These are phyloP conservation scores for Ophiostoma sp. DNA, from an alignment of 2,329 filamentous ascomycete genomes.

Conservation along the genomic window DNA sequence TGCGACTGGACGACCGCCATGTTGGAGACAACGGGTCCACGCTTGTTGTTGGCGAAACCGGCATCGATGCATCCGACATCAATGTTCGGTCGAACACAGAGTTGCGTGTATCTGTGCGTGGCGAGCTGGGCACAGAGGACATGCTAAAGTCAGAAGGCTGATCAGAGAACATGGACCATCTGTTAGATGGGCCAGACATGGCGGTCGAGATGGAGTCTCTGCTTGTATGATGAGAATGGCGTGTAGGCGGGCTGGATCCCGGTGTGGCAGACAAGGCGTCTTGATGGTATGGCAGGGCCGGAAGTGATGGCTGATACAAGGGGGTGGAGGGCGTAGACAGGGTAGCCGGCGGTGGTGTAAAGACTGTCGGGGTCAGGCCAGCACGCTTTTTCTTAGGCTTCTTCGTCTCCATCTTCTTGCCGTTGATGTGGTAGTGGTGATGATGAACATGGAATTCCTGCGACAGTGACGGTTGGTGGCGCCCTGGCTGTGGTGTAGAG, in stretches of 20 bases:
- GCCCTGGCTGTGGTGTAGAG: slow-evolving; percentile 31
- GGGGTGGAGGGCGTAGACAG: slow-evolving; percentile 47
- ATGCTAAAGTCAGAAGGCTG: slow-evolving; percentile 63
- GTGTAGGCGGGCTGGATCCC: slow-evolving; percentile 35
- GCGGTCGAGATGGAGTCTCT: slow-evolving; percentile 53
- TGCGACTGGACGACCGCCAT: slow-evolving; percentile 54
- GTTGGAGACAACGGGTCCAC: slow-evolving; percentile 66
- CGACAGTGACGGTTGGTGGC: slow-evolving; percentile 46
- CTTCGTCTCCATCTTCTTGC: slow-evolving; percentile 58
- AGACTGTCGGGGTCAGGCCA: slow-evolving; percentile 59
- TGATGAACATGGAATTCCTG: slow-evolving; percentile 91
- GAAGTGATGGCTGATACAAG: slow-evolving; percentile 34
- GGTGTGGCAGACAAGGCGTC: slow-evolving; percentile 6
- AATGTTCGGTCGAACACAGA: slow-evolving; percentile 74
- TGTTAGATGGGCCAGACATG: slow-evolving; percentile 48
- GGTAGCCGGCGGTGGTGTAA: slow-evolving; percentile 54
- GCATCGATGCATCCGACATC: slow-evolving; percentile 68
- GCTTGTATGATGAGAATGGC: slow-evolving; percentile 45
- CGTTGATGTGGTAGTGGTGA: slow-evolving; percentile 72
- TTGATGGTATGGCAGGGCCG: slow-evolving; percentile 41
- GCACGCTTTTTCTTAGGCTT: slow-evolving; percentile 73
- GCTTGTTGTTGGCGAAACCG: slow-evolving; percentile 79
- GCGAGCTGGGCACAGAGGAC: slow-evolving; percentile 79
- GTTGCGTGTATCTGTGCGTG: slow-evolving; percentile 69
- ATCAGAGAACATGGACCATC: slow-evolving; percentile 66